These are phyloP conservation scores for Adenanthera pavonina DNA, from an alignment of 306 rosid species.

Conservation along the genomic window DNA sequence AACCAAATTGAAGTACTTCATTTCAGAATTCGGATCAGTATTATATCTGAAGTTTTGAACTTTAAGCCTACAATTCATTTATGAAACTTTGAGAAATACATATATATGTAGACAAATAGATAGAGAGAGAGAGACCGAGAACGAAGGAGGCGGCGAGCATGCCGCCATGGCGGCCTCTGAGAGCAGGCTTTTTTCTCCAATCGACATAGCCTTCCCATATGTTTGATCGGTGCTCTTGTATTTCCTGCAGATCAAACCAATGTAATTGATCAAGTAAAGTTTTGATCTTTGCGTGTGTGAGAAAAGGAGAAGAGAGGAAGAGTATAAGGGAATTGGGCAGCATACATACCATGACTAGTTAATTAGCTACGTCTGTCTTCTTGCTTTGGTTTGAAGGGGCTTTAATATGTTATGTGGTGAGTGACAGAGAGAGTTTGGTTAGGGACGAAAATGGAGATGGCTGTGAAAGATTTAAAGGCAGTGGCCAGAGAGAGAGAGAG, in stretches of 20 bases:
- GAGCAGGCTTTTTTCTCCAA: constrained; percentile 80
- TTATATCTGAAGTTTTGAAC: neutral
- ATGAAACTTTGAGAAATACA: neutral
- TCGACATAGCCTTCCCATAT: constrained; percentile 87
- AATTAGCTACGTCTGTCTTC: neutral
- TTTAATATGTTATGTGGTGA: neutral
- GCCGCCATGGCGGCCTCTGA: constrained; percentile 85
- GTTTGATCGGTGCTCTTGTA: constrained; percentile 48
- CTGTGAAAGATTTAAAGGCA: constrained; percentile 53
- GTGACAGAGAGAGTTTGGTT: constrained; percentile 33
- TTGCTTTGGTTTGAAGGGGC: neutral
- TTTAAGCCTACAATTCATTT: neutral
- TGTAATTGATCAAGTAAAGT: neutral
- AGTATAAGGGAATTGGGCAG: neutral
- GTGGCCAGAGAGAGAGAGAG: neutral
- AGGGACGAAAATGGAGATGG: constrained; percentile 37
- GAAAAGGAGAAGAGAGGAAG: neutral
- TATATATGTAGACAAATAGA: neutral
- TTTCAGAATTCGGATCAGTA: neutral
- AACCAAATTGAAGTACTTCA: neutral
- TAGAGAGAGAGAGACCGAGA: constrained; percentile 57
- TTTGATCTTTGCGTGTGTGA: neutral
- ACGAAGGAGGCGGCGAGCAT: constrained; percentile 86
- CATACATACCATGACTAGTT: neutral
- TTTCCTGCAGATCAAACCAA: constrained; percentile 47